phyloP scores from a whole-genome alignment of 2,329 filamentous ascomycete genomes.

The Aspergillus felis region DNA sequence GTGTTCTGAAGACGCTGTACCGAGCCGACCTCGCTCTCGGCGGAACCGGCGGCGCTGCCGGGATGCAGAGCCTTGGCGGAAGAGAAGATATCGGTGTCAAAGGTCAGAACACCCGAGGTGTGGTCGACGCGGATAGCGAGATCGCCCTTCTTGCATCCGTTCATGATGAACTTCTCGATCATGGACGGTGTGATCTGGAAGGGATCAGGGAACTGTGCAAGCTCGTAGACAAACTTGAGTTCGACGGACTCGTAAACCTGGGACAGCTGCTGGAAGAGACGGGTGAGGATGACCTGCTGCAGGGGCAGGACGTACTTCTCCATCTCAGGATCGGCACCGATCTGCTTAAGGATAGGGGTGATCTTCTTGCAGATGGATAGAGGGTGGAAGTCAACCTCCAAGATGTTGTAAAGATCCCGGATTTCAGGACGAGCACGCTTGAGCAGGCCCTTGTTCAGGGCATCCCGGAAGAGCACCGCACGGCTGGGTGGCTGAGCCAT shows the following conservation, averaged over 20 bases:
- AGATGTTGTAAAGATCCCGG: conserved; percentile 93
- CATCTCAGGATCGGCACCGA: conserved; percentile 92
- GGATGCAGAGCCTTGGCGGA: conserved; percentile 88
- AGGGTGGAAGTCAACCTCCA: conserved; percentile 98
- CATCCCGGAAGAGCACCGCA: conserved; percentile 89
- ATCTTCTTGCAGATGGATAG: conserved; percentile 99
- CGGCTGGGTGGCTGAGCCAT: conserved; percentile 89
- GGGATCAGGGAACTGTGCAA: conserved; percentile 92
- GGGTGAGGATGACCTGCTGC: conserved; percentile 96
- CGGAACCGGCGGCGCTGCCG: conserved; percentile 78
- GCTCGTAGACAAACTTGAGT: conserved; percentile 84
- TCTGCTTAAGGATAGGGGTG: conserved; percentile 89
- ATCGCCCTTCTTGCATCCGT: conserved; percentile 99
- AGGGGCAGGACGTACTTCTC: conserved; percentile 92
- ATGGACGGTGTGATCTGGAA: conserved; percentile 88
- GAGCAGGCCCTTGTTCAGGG: conserved; percentile 87
- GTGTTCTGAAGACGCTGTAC: conserved; percentile 97
- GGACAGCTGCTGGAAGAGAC: conserved; percentile 97
- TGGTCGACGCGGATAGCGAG: conserved; percentile 95
- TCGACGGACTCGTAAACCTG: conserved; percentile 99
- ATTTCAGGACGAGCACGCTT: conserved; percentile 93
- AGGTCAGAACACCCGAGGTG: conserved; percentile 89
- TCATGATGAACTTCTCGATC: conserved; percentile 99
- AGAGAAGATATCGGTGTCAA: conserved; percentile 97
- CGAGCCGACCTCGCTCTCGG: conserved; percentile 76